Base-by-base conservation (phyloP, 805 yeast genomes). In the Brettanomyces bruxellensis region DNA sequence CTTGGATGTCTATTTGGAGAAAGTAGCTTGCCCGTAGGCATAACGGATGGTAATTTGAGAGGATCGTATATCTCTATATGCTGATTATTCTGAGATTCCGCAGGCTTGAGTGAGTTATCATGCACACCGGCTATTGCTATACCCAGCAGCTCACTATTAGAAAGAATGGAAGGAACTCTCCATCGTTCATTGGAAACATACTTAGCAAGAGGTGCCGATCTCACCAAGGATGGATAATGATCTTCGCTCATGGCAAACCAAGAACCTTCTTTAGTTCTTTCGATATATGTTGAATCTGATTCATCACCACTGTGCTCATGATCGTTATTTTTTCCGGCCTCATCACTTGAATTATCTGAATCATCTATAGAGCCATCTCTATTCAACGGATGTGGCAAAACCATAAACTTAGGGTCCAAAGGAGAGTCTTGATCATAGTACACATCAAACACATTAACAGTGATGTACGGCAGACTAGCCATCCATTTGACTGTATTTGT, bases 231-330 rank as follows among this genome's bases (percentile, higher is more conserved):
- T 0, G 96, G 96, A 59, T 83, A 91, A 53, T 80, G 73, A 24
- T 65, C 60, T 53, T 81, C 84, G 23, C 95, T 84, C 76, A 91
- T 72, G 4, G 96, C 96, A 68, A 76, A 86, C 95, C 96, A 90
- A 1, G 83, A 72, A 3, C 83, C 81, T 41, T 70, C 68, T 30
- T 68, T 69, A 0, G 89, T 78, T 30, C 80, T 72, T 48, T 79
- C 86, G 35, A 91, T 70, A 54, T 81, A 81, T 9, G 91, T 83
- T 6, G 23, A 25, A 25, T 43, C 41, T 4, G 28, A 9, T 9
- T 25, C 24, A 24, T 5, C 34, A 24, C 25, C 3, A 30, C 34
- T 32, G 5, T 40, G 14, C 8, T 25, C 34, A 18, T 12, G 34
- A 3, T 35, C 37, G 3, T 39, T 35, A 6, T 35, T 8, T n/a